Conservation (phyloP, 306 rosid genomes). For the Rubus parviflorus region DNA sequence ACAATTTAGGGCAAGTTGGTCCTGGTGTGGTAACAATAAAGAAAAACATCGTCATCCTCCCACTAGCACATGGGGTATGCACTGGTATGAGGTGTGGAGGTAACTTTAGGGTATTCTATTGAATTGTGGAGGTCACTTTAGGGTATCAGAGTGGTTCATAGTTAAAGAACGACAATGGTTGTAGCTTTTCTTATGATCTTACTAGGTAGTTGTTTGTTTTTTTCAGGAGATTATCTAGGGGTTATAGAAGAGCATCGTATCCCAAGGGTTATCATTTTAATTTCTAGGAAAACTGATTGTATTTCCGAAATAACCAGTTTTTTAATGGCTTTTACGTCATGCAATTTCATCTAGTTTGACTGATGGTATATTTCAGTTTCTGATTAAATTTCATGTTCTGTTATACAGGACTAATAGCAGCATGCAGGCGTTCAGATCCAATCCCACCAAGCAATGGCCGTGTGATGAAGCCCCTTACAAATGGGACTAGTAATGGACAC, state of each 20-base stretch:
- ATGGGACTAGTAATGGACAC: slow-evolving; percentile 52
- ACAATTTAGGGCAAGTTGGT: too few species aligned
- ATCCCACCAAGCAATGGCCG: slow-evolving; percentile 36
- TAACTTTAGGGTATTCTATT: too few species aligned
- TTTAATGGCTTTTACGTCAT: background rate
- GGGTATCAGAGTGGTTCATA: background rate
- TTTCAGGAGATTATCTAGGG: background rate
- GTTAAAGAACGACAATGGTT: background rate
- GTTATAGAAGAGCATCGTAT: background rate
- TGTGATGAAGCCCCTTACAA: slow-evolving; percentile 25
- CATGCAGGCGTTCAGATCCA: slow-evolving; percentile 46
- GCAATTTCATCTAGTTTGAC: background rate
- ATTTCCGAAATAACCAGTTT: background rate
- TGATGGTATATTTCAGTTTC: background rate
- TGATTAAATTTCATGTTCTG: background rate
- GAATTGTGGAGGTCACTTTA: background rate
- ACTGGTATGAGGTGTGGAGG: background rate
- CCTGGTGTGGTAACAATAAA: too few species aligned
- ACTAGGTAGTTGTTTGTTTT: background rate
- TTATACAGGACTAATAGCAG: slow-evolving; percentile 66
- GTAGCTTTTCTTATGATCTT: background rate
- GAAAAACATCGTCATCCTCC: background rate
- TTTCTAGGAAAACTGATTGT: too few species aligned
- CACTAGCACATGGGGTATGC: background rate
- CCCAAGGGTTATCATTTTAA: background rate